Base-by-base conservation (phyloP, 495 filamentous ascomycete genomes). In the Hypoxylon intermedium region DNA sequence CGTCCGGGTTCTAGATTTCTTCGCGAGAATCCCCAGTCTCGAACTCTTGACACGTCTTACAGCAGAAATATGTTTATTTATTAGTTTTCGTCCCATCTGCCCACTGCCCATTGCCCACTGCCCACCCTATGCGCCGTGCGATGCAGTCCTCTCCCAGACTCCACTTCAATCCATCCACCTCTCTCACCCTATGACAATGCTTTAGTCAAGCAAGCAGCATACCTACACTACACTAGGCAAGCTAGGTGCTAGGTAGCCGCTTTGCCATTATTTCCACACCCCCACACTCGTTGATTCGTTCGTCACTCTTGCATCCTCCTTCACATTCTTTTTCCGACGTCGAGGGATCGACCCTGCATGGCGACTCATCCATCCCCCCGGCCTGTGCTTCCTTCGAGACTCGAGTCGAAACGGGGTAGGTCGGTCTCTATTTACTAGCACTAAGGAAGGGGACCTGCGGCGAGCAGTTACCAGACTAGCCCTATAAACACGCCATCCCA, bases 321-420 rank as follows among this genome's bases (percentile, higher is more conserved):
- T 57, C 42, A 60, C 62, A 57, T 65, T 60, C 63, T 53, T 53
- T 50, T 61, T 68, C 68, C 46, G 46, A 59, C 63, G 53, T 68
- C 43, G 65, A 68, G 65, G 67, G 68, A 71, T 71, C 65, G 68
- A 65, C 68, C 65, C 60, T 67, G 68, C 65, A 71, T 50, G 42
- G 58, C 38, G 58, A 63, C 53, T 62, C 63, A 42, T 53, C 33
- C 31, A 53, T n/a, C 51, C 62, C 68, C 65, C 65, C 65, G 60
- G 38, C 53, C 49, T 65, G 65, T 58, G 58, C 59, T 60, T 60
- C 59, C 53, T 65, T 57, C 41, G 60, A 41, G 60, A 56, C 57
- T 52, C 53, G 57, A 34, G 48, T 71, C 61, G 61, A 71, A 66
- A 63, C 68, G 54, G 65, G 62, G 66, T 65, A 65, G 51, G 52